A percentile compares a stretch with the other conserved stretches of the same genome.
Evolutionary conservation across 2,329 filamentous ascomycete species (phyloP).

Genomic region (Fusarium chuoi): DNA sequence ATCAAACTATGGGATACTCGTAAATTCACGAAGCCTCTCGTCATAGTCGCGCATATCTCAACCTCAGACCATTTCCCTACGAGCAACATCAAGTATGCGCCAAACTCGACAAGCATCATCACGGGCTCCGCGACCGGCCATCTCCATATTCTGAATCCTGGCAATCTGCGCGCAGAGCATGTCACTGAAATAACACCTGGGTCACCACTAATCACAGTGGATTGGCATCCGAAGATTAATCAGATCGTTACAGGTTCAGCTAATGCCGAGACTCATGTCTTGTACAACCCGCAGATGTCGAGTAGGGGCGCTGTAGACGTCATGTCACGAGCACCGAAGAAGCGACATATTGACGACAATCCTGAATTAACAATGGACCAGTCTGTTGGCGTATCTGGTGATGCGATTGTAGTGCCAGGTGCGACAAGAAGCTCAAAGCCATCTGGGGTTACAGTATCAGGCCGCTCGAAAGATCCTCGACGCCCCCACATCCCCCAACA

Average conservation of each 20-base stretch:
- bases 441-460: conserved; percentile 80
- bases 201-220: conserved; percentile 81
- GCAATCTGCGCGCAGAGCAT: conserved; percentile 85
- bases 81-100: conserved; percentile 89
- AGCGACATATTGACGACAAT: conserved; percentile 94
- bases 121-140: conserved; percentile 88
- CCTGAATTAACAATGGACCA: conserved; percentile 86
- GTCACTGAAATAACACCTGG: conserved; percentile 90
- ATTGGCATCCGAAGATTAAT: conserved; percentile 95
- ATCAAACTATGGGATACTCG: conserved; percentile 98
- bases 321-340: conserved; percentile 93
- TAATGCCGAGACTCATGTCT: conserved; percentile 87
- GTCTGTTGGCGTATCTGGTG: conserved; percentile 81
- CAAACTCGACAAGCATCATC: conserved; percentile 83
- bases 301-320: conserved; percentile 84
- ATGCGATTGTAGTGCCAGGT: conserved; percentile 79
- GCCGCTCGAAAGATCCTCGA: conserved; percentile 79
- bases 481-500: conserved; percentile 84
- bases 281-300: conserved; percentile 90
- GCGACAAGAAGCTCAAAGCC: conserved; percentile 62
- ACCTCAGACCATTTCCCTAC: conserved; percentile 86
- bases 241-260: conserved; percentile 95
- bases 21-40: conserved; percentile 92
- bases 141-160: conserved; percentile 92
- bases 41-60: conserved; percentile 80